phyloP scores from a whole-genome alignment of 2,329 filamentous ascomycete genomes.

The Arthrobotrys pseudoclavata region DNA sequence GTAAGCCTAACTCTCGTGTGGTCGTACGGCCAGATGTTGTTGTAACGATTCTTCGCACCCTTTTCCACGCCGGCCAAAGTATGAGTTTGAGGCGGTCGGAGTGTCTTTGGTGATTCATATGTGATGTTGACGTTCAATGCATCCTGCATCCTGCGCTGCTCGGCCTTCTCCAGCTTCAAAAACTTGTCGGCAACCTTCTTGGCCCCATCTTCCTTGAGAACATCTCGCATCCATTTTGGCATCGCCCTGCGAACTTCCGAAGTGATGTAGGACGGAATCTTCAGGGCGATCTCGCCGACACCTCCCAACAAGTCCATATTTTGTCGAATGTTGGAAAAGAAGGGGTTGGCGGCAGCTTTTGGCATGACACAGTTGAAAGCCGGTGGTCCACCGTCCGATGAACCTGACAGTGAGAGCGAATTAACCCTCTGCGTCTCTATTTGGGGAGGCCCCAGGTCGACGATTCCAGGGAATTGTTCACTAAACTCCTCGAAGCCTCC shows the following conservation, averaged over 20 bases:
- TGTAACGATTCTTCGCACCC: constrained; percentile 95
- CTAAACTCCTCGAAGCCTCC: constrained; percentile 86
- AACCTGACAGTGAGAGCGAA: constrained; percentile 64
- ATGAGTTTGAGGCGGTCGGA: constrained; percentile 70
- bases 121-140: constrained; percentile 75
- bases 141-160: constrained; percentile 92
- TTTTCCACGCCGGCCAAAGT: constrained; percentile 88
- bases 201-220: constrained; percentile 78
- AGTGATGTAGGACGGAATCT: constrained; percentile 62
- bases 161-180: constrained; percentile 82
- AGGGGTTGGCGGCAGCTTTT: constrained; percentile 81
- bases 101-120: constrained; percentile 70
- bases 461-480: constrained; percentile 74
- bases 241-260: constrained; percentile 68
- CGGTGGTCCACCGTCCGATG: constrained; percentile 72
- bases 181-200: constrained; percentile 87
- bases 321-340: constrained; percentile 95
- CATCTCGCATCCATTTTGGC: constrained; percentile 82
- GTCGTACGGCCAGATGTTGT: constrained; percentile 96
- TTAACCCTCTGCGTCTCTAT: constrained; percentile 67
- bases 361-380: constrained; percentile 81
- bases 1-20: constrained; percentile 87
- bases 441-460: constrained; percentile 71
- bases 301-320: constrained; percentile 95
- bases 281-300: constrained; percentile 78